Evolutionary conservation across 257 asterid genomes (phyloP).

Genomic region (Gentiana macrophylla): DNA sequence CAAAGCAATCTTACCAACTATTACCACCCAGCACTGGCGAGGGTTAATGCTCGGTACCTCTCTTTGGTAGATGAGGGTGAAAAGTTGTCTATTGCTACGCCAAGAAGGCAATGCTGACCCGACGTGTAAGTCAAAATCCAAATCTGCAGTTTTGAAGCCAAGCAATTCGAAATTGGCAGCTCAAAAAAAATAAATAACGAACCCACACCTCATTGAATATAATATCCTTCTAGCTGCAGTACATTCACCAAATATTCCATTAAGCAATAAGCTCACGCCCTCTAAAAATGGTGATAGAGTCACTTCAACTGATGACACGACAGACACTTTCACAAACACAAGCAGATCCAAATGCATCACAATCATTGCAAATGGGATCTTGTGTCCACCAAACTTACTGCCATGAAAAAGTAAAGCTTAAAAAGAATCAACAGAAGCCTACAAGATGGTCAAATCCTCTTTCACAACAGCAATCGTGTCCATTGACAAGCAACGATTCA

Average conservation of each 20-base stretch:
- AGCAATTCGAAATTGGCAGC: conserved; percentile 98
- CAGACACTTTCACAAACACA: conserved; percentile 14
- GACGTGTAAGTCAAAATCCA: conserved; percentile 83
- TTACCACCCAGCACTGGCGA: conserved; percentile 81
- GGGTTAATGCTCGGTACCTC: conserved; percentile 95
- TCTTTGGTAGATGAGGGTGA: conserved; percentile 80
- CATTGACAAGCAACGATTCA: not conserved
- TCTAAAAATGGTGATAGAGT: conserved; percentile 20
- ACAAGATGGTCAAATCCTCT: not conserved
- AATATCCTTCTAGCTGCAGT: conserved; percentile 64
- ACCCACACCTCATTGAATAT: conserved; percentile 67
- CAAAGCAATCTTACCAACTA: conserved; percentile 99
- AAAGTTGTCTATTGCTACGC: conserved; percentile 92
- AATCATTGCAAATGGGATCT: conserved; percentile 6
- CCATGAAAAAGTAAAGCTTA: conserved; percentile 9
- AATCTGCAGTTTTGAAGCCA: conserved; percentile 99
- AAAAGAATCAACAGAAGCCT: conserved; percentile 5
- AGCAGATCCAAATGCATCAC: conserved; percentile 8
- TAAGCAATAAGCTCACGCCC: conserved; percentile 27
- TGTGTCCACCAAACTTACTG: conserved; percentile 4
- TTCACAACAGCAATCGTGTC: not conserved
- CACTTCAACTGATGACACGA: conserved; percentile 27
- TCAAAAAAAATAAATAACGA: conserved; percentile 83
- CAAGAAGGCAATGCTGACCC: conserved; percentile 93
- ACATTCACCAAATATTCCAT: conserved; percentile 23